A percentile compares a stretch with the other conserved stretches of the same genome.
These are phyloP conservation scores for Halenospora varia DNA, from an alignment of 495 filamentous ascomycete species.

Conservation along the genomic window DNA sequence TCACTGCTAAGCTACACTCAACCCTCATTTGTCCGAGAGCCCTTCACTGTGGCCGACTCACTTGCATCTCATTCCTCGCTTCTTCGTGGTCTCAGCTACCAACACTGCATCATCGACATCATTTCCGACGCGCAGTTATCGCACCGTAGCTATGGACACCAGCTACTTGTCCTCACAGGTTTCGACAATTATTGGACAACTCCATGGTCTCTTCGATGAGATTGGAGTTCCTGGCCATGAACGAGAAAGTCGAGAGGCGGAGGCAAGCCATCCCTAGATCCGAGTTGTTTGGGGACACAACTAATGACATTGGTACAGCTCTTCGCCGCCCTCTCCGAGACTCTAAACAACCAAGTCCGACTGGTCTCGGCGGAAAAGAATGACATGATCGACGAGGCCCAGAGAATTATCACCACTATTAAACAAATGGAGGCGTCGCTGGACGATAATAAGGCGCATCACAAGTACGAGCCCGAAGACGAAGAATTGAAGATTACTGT, in stretches of 20 bases:
- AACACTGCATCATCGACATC: not conserved
- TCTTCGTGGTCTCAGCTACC: not conserved
- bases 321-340: constrained; percentile 82
- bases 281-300: no score
- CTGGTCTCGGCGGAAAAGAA: constrained; percentile 82
- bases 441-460: constrained; percentile 63
- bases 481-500: constrained; percentile 70
- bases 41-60: not conserved
- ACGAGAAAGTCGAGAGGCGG: constrained; percentile 78
- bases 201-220: constrained; percentile 93
- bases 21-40: not conserved
- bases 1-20: constrained; percentile 15
- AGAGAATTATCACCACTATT: constrained; percentile 76
- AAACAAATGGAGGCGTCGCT: constrained; percentile 91
- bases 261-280: constrained; percentile 49
- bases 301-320: no score
- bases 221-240: constrained; percentile 90
- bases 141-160: constrained; percentile 67
- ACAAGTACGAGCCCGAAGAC: constrained; percentile 57
- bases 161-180: constrained; percentile 91
- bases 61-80: not conserved
- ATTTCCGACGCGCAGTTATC: constrained; percentile 10
- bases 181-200: constrained; percentile 81
- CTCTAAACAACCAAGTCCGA: constrained; percentile 78
- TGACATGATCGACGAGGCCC: constrained; percentile 79